phyloP scores from a whole-genome alignment of 495 filamentous ascomycete species.

The Tuber borchii region DNA sequence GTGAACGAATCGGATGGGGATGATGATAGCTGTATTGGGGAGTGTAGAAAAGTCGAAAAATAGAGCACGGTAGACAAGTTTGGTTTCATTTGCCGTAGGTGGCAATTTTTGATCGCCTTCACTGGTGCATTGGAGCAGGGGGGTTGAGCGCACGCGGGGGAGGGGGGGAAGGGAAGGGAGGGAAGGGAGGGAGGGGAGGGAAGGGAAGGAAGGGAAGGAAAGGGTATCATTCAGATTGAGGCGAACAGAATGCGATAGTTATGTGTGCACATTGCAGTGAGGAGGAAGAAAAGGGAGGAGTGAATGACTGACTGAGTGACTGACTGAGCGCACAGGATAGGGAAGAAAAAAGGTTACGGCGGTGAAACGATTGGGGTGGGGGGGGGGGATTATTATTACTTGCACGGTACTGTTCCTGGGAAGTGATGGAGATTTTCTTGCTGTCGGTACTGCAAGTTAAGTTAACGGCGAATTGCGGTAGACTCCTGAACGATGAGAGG shows the following conservation, averaged over 20 bases:
- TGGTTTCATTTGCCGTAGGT: background rate
- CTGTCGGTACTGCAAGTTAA: background rate
- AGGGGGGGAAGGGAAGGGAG: background rate
- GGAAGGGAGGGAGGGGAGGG: background rate
- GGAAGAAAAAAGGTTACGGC: background rate
- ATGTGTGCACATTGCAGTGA: background rate
- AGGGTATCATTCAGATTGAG: background rate
- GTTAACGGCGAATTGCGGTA: background rate
- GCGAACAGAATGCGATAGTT: background rate
- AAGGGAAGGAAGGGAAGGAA: background rate
- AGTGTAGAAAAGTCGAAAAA: background rate
- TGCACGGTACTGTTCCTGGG: background rate
- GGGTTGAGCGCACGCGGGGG: background rate
- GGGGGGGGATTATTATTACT: background rate
- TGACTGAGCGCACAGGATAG: background rate
- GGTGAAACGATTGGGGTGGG: background rate
- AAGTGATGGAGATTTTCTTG: background rate
- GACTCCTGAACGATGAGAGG: background rate
- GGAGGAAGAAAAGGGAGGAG: background rate
- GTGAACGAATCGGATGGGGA: background rate
- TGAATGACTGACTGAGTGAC: background rate
- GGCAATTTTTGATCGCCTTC: background rate
- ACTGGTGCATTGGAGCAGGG: background rate
- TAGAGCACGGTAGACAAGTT: background rate
- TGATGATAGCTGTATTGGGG: background rate